Percentiles rank a stretch among this genome's conserved stretches.
phyloP scores from a whole-genome alignment of 2,329 filamentous ascomycete species.

The Furcasterigmium furcatum region DNA sequence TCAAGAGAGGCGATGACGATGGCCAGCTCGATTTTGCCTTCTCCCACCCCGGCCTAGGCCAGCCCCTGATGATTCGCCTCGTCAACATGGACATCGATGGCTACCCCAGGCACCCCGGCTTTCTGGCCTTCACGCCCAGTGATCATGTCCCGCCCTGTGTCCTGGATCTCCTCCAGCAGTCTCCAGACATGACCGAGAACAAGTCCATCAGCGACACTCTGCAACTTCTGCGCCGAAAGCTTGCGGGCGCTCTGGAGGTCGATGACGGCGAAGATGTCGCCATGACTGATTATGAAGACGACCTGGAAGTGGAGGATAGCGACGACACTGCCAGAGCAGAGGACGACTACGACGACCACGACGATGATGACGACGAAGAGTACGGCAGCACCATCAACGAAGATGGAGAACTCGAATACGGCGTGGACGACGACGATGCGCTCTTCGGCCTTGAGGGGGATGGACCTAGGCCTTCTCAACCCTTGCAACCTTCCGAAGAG shows the following conservation, averaged over 20 bases:
- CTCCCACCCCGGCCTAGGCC: conserved; percentile 17
- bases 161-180: conserved; percentile 32
- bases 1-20: conserved; percentile 65
- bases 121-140: conserved; percentile 39
- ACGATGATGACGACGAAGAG: conserved; percentile 23
- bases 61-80: conserved; percentile 21
- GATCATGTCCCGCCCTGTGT: conserved; percentile 24
- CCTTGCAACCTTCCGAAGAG: neutral
- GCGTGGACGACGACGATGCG: conserved; percentile 28
- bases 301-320: too few species aligned
- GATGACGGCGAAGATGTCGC: conserved; percentile 24
- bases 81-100: conserved; percentile 22
- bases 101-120: conserved; percentile 34
- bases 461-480: conserved; percentile 9
- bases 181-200: conserved; percentile 40
- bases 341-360: conserved; percentile 26
- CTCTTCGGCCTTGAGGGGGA: conserved; percentile 16
- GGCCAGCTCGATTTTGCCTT: conserved; percentile 67
- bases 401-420: conserved; percentile 29
- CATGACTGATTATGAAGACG: conserved; percentile 17
- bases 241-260: conserved; percentile 18
- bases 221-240: conserved; percentile 16
- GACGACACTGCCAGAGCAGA: conserved; percentile 27
- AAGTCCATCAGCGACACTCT: conserved; percentile 36
- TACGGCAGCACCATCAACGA: conserved; percentile 23